phyloP scores from a whole-genome alignment of 1,284 basidiomycete species.

The Heterobasidion occidentale region DNA sequence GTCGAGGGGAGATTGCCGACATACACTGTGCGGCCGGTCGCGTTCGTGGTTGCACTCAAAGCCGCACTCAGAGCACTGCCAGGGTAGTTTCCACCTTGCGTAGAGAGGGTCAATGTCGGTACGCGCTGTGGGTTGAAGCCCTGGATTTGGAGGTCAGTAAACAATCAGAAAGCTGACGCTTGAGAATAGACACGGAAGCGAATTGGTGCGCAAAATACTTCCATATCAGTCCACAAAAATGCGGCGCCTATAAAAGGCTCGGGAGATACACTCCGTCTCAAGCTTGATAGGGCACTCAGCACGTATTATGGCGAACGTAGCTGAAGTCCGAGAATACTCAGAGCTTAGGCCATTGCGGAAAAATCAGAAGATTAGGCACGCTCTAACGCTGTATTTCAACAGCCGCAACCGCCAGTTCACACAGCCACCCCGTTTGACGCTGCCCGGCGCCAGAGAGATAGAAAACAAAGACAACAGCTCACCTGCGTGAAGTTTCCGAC shows the following conservation, averaged over 20 bases:
- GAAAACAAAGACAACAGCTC: constrained; percentile 13
- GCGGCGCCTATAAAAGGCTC: not conserved
- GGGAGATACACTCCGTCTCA: no score
- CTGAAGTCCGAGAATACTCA: no score
- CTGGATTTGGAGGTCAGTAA: constrained; percentile 10
- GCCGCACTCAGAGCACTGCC: constrained; percentile 64
- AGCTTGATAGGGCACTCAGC: no score
- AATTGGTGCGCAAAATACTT: no score
- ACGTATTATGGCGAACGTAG: no score
- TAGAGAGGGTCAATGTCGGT: constrained; percentile 57
- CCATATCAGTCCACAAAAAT: no score
- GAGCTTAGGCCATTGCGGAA: no score
- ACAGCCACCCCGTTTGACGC: not conserved
- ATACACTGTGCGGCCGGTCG: constrained; percentile 88
- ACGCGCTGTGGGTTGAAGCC: constrained; percentile 42
- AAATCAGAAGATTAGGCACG: no score
- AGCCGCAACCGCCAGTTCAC: no score
- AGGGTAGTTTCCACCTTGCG: constrained; percentile 55
- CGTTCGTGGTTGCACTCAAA: constrained; percentile 54
- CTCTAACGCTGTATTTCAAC: no score
- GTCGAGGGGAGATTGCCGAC: constrained; percentile 95
- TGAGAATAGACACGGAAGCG: not conserved
- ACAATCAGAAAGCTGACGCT: not conserved
- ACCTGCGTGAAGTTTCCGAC: constrained; percentile 64
- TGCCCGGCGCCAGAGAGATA: constrained; percentile 1